Evolutionary conservation across 1,284 basidiomycete genomes (phyloP).

Genomic region (Takashimella koratensis): DNA sequence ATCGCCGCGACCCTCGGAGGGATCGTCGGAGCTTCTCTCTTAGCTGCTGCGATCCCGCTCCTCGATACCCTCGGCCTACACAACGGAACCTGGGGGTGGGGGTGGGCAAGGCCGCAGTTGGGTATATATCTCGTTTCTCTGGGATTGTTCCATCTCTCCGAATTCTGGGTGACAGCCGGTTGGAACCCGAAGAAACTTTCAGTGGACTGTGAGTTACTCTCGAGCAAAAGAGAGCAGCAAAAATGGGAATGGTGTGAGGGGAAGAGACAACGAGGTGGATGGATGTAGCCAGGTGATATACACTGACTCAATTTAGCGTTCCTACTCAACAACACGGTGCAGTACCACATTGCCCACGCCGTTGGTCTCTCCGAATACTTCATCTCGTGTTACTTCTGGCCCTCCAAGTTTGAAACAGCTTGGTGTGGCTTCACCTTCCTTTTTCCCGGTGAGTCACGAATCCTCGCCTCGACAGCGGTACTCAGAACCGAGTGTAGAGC

Average conservation of each 20-base stretch:
- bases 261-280: too few relatives aligned
- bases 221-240: too few relatives aligned
- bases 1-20: slow-evolving; percentile 72
- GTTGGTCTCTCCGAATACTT: slow-evolving; percentile 78
- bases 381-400: slow-evolving; percentile 62
- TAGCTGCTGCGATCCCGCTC: slow-evolving; percentile 53
- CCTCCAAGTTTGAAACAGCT: slow-evolving; percentile 29
- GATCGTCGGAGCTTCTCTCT: slow-evolving; percentile 40
- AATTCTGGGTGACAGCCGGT: slow-evolving; percentile 91
- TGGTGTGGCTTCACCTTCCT: slow-evolving; percentile 41
- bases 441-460: slow-evolving; percentile 27
- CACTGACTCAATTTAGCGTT: slow-evolving; percentile 63
- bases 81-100: slow-evolving; percentile 45
- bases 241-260: too few relatives aligned
- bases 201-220: slow-evolving; percentile 87
- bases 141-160: slow-evolving; percentile 86
- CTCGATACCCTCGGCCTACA: slow-evolving; percentile 6
- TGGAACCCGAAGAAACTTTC: slow-evolving; percentile 92
- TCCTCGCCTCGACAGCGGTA: background rate
- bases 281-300: too few relatives aligned
- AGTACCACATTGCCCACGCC: slow-evolving; percentile 82
- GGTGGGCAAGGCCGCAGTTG: slow-evolving; percentile 69
- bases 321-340: slow-evolving; percentile 81
- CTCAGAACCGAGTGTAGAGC: too few relatives aligned
- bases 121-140: slow-evolving; percentile 77